Base-by-base conservation (phyloP, 2,329 filamentous ascomycete species). In the Penicillium polonicum region DNA sequence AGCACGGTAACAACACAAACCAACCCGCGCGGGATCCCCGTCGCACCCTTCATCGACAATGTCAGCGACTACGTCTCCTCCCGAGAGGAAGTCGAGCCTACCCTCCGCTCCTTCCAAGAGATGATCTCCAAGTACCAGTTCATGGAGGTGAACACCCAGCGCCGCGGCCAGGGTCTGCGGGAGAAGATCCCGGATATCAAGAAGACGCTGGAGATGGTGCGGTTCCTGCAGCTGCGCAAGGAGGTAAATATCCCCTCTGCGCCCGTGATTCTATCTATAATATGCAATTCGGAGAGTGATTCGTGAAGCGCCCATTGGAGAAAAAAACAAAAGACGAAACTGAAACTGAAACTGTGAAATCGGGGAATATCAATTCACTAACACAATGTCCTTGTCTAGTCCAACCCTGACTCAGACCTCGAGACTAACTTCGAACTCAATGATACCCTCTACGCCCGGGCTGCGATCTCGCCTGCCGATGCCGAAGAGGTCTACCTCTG, bases 151-250 rank as follows among this genome's bases (percentile, higher is more conserved):
- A 97, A 96, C 76, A 90, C 94, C 58, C 89, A 96, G 75, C 85
- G 91, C 62, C 85, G 94, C 48, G 88, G 90, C 52, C 82, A 83
- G 4, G 92, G 92, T 2, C 80, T 99, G 55, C 90, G 88, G 70
- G 92, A 97, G 71, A 99, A 97, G 80, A 92, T 99, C 65, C 94
- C 94, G 0, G 94, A 99, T 74, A 97, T 99, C 64, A 88, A 91
- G 70, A 97, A 97, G 82, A 97, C 94, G 0, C 78, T 97, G 59
- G 93, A 97, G 59, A 94, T 91, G 19, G 93, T 97, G 50, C 83
- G 82, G 57, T 97, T 97, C 70, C 74, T 99, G 61, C 88, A 91
- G 78, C 80, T 90, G 78, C 82, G 86, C 58, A 84, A 89, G 72
- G 88, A 88, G 76, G 89, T 90, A 76, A 27, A 76, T 52, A 35